Evolutionary conservation across 345 rosid genomes (phyloP).

Genomic region (Lumnitzera littorea): DNA sequence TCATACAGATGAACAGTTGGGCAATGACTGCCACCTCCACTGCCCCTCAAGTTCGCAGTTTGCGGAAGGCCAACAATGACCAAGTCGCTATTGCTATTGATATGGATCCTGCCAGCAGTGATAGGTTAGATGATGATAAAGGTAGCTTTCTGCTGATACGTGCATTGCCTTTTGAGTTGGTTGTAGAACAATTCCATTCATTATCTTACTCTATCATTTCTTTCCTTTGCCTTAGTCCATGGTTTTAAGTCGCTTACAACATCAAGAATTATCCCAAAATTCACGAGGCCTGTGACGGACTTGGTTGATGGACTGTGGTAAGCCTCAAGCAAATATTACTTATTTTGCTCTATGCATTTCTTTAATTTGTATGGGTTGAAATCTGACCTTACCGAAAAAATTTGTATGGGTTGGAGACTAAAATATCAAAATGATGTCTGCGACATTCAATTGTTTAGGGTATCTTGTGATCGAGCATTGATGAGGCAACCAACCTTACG

Average conservation of each 20-base stretch:
- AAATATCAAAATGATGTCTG: not conserved
- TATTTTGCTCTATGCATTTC: not conserved
- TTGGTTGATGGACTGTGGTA: constrained; percentile 88
- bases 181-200: too few relatives aligned
- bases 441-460: constrained; percentile 39
- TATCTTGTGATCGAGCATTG: constrained; percentile 87
- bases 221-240: constrained; percentile 40
- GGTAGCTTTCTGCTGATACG: constrained; percentile 28
- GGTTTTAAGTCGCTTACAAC: constrained; percentile 90
- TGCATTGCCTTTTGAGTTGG: not conserved
- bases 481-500: constrained; percentile 88
- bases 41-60: constrained; percentile 78
- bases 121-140: constrained; percentile 82
- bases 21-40: constrained; percentile 39
- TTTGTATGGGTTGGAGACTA: not conserved
- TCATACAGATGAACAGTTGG: constrained; percentile 65
- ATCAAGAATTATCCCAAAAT: constrained; percentile 72
- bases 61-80: constrained; percentile 79
- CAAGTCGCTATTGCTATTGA: constrained; percentile 87
- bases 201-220: not conserved
- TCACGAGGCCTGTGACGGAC: constrained; percentile 73
- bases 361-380: not conserved
- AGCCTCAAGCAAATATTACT: constrained; percentile 10
- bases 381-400: too few relatives aligned
- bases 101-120: constrained; percentile 32